Evolutionary conservation across 2,329 filamentous ascomycete species (phyloP).

Genomic region (Aspergillus versicolor): DNA sequence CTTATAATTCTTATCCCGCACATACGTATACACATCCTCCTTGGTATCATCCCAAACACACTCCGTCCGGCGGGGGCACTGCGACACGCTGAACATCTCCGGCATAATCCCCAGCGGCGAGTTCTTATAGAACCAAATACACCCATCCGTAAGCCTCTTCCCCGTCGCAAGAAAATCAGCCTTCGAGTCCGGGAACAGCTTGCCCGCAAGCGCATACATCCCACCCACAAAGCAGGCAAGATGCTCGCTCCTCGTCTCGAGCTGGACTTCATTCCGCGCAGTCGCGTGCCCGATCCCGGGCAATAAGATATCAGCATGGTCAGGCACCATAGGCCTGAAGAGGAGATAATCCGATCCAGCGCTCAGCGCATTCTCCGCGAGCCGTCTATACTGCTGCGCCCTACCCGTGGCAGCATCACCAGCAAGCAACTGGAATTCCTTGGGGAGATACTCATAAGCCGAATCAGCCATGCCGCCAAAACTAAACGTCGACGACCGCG

Average conservation of each 20-base stretch:
- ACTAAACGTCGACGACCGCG: constrained; percentile 25
- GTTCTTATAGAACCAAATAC: constrained; percentile 57
- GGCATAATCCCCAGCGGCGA: constrained; percentile 58
- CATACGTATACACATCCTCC: not conserved
- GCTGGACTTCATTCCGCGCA: not conserved
- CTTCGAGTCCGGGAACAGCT: constrained; percentile 39
- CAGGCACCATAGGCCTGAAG: constrained; percentile 36
- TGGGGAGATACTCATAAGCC: constrained; percentile 46
- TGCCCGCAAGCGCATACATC: constrained; percentile 58
- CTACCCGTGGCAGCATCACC: constrained; percentile 26
- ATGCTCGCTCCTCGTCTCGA: constrained; percentile 32
- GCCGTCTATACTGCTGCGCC: constrained; percentile 33
- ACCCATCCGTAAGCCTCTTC: constrained; percentile 54
- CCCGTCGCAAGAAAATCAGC: constrained; percentile 47
- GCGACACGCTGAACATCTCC: constrained; percentile 52
- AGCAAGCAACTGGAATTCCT: constrained; percentile 41
- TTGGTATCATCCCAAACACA: constrained; percentile 1
- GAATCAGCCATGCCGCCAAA: constrained; percentile 44
- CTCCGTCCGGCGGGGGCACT: constrained; percentile 49
- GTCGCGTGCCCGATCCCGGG: not conserved
- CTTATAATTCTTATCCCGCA: constrained; percentile 2
- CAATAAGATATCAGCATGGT: constrained; percentile 9
- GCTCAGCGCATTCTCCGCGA: constrained; percentile 35
- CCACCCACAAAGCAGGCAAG: constrained; percentile 40
- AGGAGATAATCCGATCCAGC: constrained; percentile 34